Evolutionary conservation across 345 rosid genomes (phyloP).

Genomic region (Aurinia saxatilis): DNA sequence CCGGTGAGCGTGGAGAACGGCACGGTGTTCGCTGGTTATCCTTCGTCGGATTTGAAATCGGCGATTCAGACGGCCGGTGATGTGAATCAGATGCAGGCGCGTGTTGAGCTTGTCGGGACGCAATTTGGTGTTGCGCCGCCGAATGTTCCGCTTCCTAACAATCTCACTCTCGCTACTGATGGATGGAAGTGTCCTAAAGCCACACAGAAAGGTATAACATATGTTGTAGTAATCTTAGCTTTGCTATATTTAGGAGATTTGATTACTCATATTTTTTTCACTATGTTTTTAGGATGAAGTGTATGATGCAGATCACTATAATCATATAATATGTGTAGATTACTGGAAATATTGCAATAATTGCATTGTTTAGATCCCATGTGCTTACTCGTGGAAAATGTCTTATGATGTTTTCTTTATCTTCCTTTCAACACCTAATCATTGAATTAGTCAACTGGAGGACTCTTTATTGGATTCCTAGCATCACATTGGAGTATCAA

Average conservation of each 20-base stretch:
- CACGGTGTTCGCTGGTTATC: conserved; percentile 63
- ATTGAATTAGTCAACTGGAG: conserved; percentile 14
- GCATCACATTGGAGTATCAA: neutral
- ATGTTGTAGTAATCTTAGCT: too few relatives aligned
- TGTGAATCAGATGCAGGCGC: conserved; percentile 63
- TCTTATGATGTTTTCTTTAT: conserved; percentile 4
- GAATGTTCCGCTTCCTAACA: conserved; percentile 65
- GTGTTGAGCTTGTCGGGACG: conserved; percentile 61
- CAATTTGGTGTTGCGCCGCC: conserved; percentile 74
- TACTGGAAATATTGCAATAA: conserved; percentile 1
- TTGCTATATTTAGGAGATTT: too few relatives aligned
- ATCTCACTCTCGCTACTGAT: conserved; percentile 61
- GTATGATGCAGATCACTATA: neutral
- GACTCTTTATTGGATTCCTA: neutral
- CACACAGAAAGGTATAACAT: conserved; percentile 42
- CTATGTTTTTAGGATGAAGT: too few relatives aligned
- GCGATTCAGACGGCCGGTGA: conserved; percentile 95
- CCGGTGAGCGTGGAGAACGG: conserved; percentile 70
- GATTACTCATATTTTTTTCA: too few relatives aligned
- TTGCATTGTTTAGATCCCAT: conserved; percentile 13
- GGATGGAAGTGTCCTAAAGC: conserved; percentile 59
- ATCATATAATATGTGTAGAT: neutral
- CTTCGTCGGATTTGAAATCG: conserved; percentile 66
- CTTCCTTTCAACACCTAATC: conserved; percentile 1
- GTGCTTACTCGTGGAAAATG: conserved; percentile 11